phyloP scores from a whole-genome alignment of 257 asterid species.

The Leonotis leonurus region DNA sequence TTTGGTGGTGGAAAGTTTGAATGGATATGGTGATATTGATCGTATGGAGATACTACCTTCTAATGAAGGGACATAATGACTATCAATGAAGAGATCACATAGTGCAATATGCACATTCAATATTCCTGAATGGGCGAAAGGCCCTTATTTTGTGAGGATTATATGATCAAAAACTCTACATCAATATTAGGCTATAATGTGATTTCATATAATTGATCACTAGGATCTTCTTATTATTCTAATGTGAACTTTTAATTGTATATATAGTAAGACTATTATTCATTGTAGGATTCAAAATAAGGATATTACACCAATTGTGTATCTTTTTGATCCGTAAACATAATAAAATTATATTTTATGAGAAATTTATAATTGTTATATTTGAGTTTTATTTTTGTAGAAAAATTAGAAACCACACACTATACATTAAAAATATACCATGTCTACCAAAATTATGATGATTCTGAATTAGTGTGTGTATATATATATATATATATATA shows the following conservation, averaged over 20 bases:
- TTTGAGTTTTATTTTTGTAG: no score
- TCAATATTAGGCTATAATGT: neutral
- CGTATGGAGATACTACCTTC: constrained; percentile 7
- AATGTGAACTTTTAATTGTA: constrained; percentile 1
- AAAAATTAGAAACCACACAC: no score
- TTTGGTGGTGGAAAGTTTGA: constrained; percentile 17
- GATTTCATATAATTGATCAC: constrained; percentile 4
- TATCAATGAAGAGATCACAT: constrained; percentile 17
- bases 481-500: no score
- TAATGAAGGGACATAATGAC: neutral
- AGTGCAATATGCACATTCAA: constrained; percentile 26
- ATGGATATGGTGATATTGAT: constrained; percentile 37
- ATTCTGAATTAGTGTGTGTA: no score
- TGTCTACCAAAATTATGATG: no score
- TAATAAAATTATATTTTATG: no score
- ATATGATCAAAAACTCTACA: neutral
- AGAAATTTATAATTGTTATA: no score
- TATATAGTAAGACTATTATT: no score
- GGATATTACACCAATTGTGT: no score
- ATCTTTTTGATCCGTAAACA: no score
- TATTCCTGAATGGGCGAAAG: neutral
- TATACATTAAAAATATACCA: no score
- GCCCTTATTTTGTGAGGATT: constrained; percentile 29
- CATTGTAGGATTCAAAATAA: no score
- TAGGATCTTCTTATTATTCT: constrained; percentile 1